phyloP scores from a whole-genome alignment of 345 rosid genomes.

The Linum trigynum region DNA sequence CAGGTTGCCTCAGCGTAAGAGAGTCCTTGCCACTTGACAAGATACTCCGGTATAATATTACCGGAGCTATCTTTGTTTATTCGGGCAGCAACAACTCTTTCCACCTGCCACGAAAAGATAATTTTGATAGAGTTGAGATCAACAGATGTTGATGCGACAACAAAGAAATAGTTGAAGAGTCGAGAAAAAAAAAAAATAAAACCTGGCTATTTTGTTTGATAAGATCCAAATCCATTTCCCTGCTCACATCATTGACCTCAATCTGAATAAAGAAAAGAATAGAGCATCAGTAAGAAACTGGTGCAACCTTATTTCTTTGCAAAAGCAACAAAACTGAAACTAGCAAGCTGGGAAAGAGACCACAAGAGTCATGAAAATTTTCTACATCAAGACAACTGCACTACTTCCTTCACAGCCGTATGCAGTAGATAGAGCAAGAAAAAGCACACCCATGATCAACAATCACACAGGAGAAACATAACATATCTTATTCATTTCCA shows the following conservation, averaged over 20 bases:
- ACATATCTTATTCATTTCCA: too few species aligned
- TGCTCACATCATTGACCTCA: conserved; percentile 95
- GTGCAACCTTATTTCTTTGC: not conserved
- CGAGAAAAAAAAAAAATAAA: conserved; percentile 7
- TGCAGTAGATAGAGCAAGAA: too few species aligned
- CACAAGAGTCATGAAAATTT: too few species aligned
- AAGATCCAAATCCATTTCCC: conserved; percentile 98
- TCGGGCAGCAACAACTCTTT: conserved; percentile 80
- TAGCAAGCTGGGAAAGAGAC: not conserved
- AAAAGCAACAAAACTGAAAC: not conserved
- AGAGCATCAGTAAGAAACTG: not conserved
- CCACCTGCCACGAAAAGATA: conserved; percentile 50
- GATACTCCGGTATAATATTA: conserved; percentile 76
- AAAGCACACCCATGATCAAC: too few species aligned
- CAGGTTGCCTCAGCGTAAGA: conserved; percentile 99
- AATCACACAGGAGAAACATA: too few species aligned
- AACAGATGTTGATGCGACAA: not conserved
- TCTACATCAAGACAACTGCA: too few species aligned
- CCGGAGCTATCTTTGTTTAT: conserved; percentile 61
- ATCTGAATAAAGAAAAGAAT: conserved; percentile 38
- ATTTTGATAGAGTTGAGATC: conserved; percentile 1
- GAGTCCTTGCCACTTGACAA: conserved; percentile 98
- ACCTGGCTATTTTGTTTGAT: conserved; percentile 98
- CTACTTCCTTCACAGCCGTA: too few species aligned
- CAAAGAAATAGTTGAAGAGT: not conserved